Evolutionary conservation across 106 monocot genomes (phyloP), one percentile per base, ranked within the genome.

Genomic region (Acorus gramineus): DNA sequence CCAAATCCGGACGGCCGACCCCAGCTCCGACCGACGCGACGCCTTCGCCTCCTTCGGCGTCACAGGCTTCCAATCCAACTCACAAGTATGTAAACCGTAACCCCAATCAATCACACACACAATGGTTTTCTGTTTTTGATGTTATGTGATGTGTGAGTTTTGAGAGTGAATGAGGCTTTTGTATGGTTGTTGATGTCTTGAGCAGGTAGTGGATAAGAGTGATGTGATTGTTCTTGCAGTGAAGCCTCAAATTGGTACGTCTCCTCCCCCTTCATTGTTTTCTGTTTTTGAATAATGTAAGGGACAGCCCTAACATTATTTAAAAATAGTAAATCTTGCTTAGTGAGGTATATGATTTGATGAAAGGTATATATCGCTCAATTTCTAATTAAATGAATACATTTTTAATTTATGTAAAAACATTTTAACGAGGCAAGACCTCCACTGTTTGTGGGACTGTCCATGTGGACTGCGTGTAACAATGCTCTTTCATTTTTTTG

Each of bases 191-290:
- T 10, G 14, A 2, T 57, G 7, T 72, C 47, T 53, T 75, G 61
- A 44, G 61, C 64, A 96, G 96, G 91, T 96, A 45, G 91, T 91
- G 50, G 72, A 67, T 14, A 71, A 82, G 47, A 85, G 87, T 13
- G 85, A 91, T 58, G 70, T 96, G 14, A 61, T 91, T 66, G 59
- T 96, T 74, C 80, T 96, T 68, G 90, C 95, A 0, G 90, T 96
- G 63, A 96, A 96, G 52, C 90, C 95, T 66, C 90, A 96, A 72
- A 52, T 87, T 44, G 95, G 90, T 96, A 87, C 72, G 79, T 50
- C 28, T 54, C 7, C 2, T 8, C 44, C 45, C 60, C 10, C n/a
- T 65, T 59, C 1, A 6, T 44, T 43, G 8, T 6, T 11, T 48
- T 56, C 53, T n/a, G n/a, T 3, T 45, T 9, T 2, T 45, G 44